Percentiles rank a stretch among this genome's conserved stretches.
Conservation (phyloP, 768 basidiomycete genomes). For the Tylopilus plumbeoviolaceoides region DNA sequence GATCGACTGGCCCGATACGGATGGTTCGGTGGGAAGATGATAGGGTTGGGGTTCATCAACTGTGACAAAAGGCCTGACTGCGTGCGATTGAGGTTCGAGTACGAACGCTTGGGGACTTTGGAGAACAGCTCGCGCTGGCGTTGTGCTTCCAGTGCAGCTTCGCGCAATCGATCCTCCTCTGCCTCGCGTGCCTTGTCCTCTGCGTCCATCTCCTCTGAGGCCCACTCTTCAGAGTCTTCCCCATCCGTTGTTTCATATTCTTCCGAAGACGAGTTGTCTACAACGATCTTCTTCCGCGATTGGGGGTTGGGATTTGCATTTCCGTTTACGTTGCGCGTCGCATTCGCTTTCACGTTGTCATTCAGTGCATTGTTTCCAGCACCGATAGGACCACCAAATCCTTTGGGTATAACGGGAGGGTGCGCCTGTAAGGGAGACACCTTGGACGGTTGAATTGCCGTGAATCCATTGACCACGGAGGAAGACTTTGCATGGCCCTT, state of each 20-base stretch:
- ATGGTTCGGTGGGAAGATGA: constrained; percentile 54
- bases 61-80: constrained; percentile 59
- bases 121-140: constrained; percentile 65
- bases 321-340: constrained; percentile 6
- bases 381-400: constrained; percentile 3
- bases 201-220: constrained; percentile 48
- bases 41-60: constrained; percentile 69
- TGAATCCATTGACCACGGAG: constrained; percentile 6
- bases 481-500: constrained; percentile 11
- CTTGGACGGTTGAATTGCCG: constrained; percentile 9
- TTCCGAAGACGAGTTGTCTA: constrained; percentile 42
- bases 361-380: constrained; percentile 5
- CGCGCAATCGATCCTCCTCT: constrained; percentile 34
- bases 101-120: constrained; percentile 65
- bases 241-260: constrained; percentile 54
- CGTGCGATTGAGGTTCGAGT: constrained; percentile 52
- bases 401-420: constrained; percentile 20
- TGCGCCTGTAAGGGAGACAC: constrained; percentile 9
- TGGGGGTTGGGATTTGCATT: constrained; percentile 23
- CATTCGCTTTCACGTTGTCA: constrained; percentile 12
- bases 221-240: constrained; percentile 59
- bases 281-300: constrained; percentile 42
- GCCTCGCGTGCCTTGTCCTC: constrained; percentile 33
- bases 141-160: constrained; percentile 60
- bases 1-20: constrained; percentile 53